Evolutionary conservation across 306 rosid species (phyloP).

Genomic region (Acacia melanoxylon): DNA sequence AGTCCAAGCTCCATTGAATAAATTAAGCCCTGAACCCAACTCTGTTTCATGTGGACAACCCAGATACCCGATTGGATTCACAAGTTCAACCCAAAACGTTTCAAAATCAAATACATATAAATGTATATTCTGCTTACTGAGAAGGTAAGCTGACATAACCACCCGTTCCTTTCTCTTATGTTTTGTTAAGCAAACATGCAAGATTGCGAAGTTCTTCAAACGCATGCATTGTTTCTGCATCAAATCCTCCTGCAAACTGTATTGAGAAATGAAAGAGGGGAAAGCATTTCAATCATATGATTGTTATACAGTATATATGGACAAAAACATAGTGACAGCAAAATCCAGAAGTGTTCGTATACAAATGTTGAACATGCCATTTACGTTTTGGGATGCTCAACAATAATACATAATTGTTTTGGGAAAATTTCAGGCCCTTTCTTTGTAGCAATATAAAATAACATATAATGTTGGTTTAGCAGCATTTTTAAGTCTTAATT

Average conservation of each 20-base stretch:
- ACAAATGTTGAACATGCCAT: neutral
- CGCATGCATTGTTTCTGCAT: slow-evolving; percentile 96
- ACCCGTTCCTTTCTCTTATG: slow-evolving; percentile 31
- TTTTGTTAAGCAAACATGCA: slow-evolving; percentile 82
- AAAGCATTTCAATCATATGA: neutral
- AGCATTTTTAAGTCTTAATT: neutral
- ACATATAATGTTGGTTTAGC: neutral
- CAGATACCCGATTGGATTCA: neutral
- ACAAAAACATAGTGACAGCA: neutral
- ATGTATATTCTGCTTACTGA: slow-evolving; percentile 41
- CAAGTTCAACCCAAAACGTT: neutral
- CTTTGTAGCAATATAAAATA: neutral
- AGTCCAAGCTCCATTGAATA: neutral
- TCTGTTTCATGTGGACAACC: neutral
- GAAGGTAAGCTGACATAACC: slow-evolving; percentile 44
- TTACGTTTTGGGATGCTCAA: neutral
- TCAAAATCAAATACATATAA: neutral
- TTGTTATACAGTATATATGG: neutral
- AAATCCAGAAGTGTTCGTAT: neutral
- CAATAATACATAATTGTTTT: neutral
- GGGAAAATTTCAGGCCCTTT: neutral
- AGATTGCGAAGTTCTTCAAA: slow-evolving; percentile 94
- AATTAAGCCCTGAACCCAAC: neutral
- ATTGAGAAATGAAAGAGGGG: slow-evolving; percentile 23
- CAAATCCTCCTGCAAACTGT: slow-evolving; percentile 99